Conservation (phyloP, 148 eudicot species). For the Camellia lanceoleosa region DNA sequence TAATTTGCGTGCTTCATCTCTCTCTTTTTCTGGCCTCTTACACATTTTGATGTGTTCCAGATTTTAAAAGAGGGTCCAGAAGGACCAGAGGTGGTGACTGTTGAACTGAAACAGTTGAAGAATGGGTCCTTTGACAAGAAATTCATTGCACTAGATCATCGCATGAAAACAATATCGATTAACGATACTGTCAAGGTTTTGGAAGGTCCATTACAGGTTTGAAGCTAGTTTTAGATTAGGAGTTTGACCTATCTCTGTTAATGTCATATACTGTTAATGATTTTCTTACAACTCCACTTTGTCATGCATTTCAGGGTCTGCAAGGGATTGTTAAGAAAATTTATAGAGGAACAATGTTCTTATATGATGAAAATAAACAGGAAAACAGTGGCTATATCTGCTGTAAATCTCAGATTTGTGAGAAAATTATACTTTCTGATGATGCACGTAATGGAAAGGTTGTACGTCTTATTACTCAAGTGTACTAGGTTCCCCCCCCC, state of each 20-base stretch:
- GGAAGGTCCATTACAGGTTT: constrained; percentile 85
- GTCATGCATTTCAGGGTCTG: constrained; percentile 53
- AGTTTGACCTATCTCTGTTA: background rate
- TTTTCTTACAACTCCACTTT: background rate
- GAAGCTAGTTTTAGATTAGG: constrained; percentile 8
- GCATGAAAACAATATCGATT: constrained; percentile 56
- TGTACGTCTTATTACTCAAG: constrained; percentile 16
- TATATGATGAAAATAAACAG: constrained; percentile 67
- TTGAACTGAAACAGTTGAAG: constrained; percentile 55
- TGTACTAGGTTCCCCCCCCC: background rate
- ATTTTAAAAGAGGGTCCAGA: constrained; percentile 67
- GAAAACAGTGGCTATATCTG: constrained; percentile 77
- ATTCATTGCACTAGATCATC: constrained; percentile 77
- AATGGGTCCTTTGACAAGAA: constrained; percentile 65
- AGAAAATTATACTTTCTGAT: constrained; percentile 59
- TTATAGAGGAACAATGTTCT: constrained; percentile 69
- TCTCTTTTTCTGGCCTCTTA: constrained; percentile 15
- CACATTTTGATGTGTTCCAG: constrained; percentile 35
- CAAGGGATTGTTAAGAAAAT: constrained; percentile 80
- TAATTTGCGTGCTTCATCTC: background rate
- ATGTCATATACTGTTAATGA: background rate
- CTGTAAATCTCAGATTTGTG: constrained; percentile 60
- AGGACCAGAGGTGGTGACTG: constrained; percentile 48
- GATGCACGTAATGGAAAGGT: constrained; percentile 64
- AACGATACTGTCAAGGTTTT: constrained; percentile 59